Base-by-base conservation (phyloP, 208 protist genomes). In the Wallacemonas sp. region DNA sequence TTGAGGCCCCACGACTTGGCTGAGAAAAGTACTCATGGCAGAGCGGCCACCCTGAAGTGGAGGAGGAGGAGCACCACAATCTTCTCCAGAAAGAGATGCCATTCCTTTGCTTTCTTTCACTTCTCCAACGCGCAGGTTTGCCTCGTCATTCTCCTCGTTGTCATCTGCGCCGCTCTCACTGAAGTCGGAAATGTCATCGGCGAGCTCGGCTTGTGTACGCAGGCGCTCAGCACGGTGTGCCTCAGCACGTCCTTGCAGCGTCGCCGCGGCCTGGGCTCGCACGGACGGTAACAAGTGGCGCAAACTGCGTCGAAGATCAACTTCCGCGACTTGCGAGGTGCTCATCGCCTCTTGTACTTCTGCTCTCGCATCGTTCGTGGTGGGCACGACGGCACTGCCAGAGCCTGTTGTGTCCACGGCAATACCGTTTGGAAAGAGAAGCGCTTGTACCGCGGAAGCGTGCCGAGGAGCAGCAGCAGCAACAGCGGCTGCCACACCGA, bases 251-350 rank as follows among this genome's bases (percentile, higher is more conserved):
- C 17, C 30, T 15, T 22, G n/a, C 4, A n/a, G 42, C 15, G 11
- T 15, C 21, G 47, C 34, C 47, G 61, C 58, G 8, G 30, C 36
- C 38, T 58, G 42, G 27, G 28, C 39, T 28, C 53, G 30, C 12
- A 1, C 45, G 8, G 73, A 58, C 27, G 76, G 80, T 6, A 83
- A 53, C 22, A 83, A 63, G 62, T 87, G 77, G 12, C 69, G 62
- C 9, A 87, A 70, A 26, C 76, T 75, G 46, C 80, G 72, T 17
- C 70, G 38, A 1, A 77, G 62, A 44, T 82, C 76, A n/a, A 9
- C 58, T 12, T 6, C 9, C 3, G 46, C 38, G 15, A 47, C 51
- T 41, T 6, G 9, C 36, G 36, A 41, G 36, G 36, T 41, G 9
- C 9, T 14, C 36, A 41, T 6, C 36, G 36, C 36, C 14, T 41